A percentile compares a stretch with the other conserved stretches of the same genome.
Evolutionary conservation across 179 eudicot species (phyloP).

Genomic region (Carnegiea gigantea): DNA sequence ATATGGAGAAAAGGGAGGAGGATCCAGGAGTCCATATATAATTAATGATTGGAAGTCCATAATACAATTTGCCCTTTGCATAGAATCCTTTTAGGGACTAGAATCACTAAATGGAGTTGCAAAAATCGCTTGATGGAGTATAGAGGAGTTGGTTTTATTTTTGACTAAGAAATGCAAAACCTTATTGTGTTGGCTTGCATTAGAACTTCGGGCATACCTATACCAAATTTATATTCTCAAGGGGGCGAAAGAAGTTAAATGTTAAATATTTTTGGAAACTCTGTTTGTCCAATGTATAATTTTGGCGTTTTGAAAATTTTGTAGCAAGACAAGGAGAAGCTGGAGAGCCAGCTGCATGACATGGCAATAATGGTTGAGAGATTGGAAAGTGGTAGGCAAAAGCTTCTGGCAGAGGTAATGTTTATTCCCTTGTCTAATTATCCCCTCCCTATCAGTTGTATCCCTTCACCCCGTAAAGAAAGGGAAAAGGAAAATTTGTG

Average conservation of each 20-base stretch:
- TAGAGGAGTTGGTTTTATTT: neutral
- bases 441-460: neutral
- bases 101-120: neutral
- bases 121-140: no score
- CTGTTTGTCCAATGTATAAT: neutral
- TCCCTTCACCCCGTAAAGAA: neutral
- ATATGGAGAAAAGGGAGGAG: neutral
- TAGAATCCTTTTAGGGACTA: neutral
- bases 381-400: slow-evolving; percentile 90
- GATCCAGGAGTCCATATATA: neutral
- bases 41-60: neutral
- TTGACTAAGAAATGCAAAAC: neutral
- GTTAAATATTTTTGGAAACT: neutral
- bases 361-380: slow-evolving; percentile 92
- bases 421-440: slow-evolving; percentile 8
- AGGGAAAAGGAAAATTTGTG: neutral
- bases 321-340: slow-evolving; percentile 88
- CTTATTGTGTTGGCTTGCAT: neutral
- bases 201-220: neutral
- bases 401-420: slow-evolving; percentile 78
- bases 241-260: no score
- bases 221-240: neutral
- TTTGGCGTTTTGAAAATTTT: neutral
- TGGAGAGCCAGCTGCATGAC: slow-evolving; percentile 89
- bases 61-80: neutral